Evolutionary conservation across 2,329 filamentous ascomycete genomes (phyloP), one percentile per base, ranked within the genome.

Genomic region (Huntiella bhutanensis): DNA sequence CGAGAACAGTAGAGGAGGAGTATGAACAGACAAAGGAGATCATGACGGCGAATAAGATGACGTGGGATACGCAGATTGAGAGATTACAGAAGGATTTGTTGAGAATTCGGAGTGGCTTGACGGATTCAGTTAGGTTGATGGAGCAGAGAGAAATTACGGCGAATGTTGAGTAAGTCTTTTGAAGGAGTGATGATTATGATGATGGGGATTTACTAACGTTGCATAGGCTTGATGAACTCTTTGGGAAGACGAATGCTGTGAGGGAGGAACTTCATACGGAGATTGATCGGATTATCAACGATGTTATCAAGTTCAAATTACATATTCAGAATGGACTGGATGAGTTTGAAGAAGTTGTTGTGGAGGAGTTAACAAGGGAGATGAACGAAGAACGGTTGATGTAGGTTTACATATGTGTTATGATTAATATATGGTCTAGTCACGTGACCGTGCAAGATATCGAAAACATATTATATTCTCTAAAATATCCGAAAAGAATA

Each of bases 81-180:
- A 91, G 91, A 67, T 92, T 95, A 80, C 91, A 98, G 64, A 95
- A 94, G 62, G 87, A 98, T 60, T 67, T 98, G n/a, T 82, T 83
- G 41, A 84, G 86, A 59, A 93, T 96, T 84, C 74, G 87, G 37
- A 75, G 80, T 2, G 80, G 80, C 8, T 67, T 95, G 28, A 80
- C 76, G 2, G 88, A 95, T 60, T 86, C 79, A 33, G 82, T 95
- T 45, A 84, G 95, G 62, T 63, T 93, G 41, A 80, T 95, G 73
- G 86, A 95, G 60, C 88, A 95, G 62, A 72, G 84, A 47, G 87
- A 96, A 66, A 94, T 96, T 75, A 93, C 87, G 55, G 91, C 85
- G 10, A 92, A 88, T 51, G 91, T 96, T 55, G 87, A 96, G 82
- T 88, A 67, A 58, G 80, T 70, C 7, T 5, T 12, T 32, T 19